Evolutionary conservation across 2,329 filamentous ascomycete species (phyloP).

Genomic region (Fusarium sambucinum): DNA sequence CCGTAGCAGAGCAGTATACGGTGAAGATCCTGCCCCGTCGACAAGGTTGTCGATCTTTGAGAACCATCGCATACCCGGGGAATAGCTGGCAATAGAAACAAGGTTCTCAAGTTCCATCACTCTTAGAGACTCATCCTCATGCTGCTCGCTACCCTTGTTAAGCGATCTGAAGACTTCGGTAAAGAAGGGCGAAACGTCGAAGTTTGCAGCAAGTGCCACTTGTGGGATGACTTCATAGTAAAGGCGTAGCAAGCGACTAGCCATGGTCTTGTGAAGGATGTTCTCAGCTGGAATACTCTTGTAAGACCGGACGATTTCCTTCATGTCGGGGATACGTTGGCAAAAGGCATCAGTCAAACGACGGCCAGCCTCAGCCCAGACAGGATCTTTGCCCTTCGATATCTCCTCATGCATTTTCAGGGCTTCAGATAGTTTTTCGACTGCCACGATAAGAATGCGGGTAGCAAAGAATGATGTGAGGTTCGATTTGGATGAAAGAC

Average conservation of each 20-base stretch:
- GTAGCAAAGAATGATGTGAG: slow-evolving; percentile 87
- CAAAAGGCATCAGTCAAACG: slow-evolving; percentile 81
- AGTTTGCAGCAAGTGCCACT: slow-evolving; percentile 83
- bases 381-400: slow-evolving; percentile 51
- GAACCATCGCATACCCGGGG: slow-evolving; percentile 92
- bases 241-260: slow-evolving; percentile 81
- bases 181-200: slow-evolving; percentile 86
- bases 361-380: slow-evolving; percentile 78
- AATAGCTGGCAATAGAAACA: slow-evolving; percentile 82
- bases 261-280: slow-evolving; percentile 79
- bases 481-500: slow-evolving; percentile 80
- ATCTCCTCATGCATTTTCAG: slow-evolving; percentile 70
- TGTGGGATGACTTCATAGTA: slow-evolving; percentile 88
- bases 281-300: slow-evolving; percentile 76
- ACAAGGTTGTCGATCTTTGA: slow-evolving; percentile 74
- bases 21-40: slow-evolving; percentile 62
- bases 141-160: slow-evolving; percentile 65
- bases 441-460: slow-evolving; percentile 80
- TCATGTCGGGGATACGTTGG: slow-evolving; percentile 82
- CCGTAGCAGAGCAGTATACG: slow-evolving; percentile 77
- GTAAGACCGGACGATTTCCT: slow-evolving; percentile 81
- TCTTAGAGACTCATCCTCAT: slow-evolving; percentile 65
- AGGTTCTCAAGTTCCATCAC: slow-evolving; percentile 84
- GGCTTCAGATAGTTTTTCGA: slow-evolving; percentile 79
- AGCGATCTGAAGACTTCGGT: slow-evolving; percentile 74